These are phyloP conservation scores for Osmanthus fragrans DNA, from an alignment of 257 asterid genomes.

Conservation along the genomic window DNA sequence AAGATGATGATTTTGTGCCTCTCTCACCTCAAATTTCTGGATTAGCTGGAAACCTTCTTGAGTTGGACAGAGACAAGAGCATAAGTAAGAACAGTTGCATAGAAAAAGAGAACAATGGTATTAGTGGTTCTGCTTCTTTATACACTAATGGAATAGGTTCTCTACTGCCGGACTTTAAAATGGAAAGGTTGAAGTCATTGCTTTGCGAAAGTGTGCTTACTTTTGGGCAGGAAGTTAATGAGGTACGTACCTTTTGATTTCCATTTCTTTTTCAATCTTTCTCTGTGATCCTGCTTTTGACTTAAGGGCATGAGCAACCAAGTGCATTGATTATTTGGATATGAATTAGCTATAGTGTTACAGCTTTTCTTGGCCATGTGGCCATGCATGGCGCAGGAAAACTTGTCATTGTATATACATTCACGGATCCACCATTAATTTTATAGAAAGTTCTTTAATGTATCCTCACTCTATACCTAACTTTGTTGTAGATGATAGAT, in stretches of 20 bases:
- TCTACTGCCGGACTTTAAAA: conserved; percentile 49
- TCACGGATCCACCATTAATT: not conserved
- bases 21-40: conserved; percentile 29
- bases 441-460: not conserved
- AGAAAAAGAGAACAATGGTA: conserved; percentile 15
- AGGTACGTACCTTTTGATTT: conserved; percentile 41
- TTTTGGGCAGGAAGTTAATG: conserved; percentile 71
- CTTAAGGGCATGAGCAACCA: not conserved
- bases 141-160: conserved; percentile 65
- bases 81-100: conserved; percentile 25
- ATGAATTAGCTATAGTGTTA: not conserved
- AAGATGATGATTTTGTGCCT: conserved; percentile 48
- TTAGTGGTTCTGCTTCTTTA: conserved; percentile 32
- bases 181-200: conserved; percentile 53
- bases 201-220: conserved; percentile 57
- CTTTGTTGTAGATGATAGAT: conserved; percentile 49
- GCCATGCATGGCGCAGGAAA: conserved; percentile 16
- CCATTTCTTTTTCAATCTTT: not conserved
- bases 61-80: conserved; percentile 21
- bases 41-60: conserved; percentile 24
- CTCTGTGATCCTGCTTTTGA: not conserved
- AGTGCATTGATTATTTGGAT: conserved; percentile 1
- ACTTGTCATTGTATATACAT: not conserved
- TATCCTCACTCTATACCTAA: not conserved
- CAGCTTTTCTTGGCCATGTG: not conserved